phyloP scores from a whole-genome alignment of 78 protist genomes.

The Emiliania huxleyi region DNA sequence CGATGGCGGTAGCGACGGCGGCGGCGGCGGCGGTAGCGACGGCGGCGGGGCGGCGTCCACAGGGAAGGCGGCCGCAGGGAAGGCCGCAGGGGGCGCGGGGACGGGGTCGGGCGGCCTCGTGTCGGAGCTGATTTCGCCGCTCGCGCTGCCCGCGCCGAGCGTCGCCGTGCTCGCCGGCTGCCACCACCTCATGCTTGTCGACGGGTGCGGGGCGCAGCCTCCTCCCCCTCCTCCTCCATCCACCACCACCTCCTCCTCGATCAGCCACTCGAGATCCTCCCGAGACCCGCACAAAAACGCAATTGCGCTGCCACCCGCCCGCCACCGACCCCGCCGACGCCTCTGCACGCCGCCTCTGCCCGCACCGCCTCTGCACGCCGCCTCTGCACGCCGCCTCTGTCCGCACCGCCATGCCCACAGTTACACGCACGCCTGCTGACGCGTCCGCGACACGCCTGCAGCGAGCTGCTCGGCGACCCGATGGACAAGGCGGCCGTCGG shows the following conservation, averaged over 20 bases:
- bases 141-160: background rate
- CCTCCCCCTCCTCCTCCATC: too few relatives aligned
- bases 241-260: too few relatives aligned
- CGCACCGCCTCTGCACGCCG: too few relatives aligned
- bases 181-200: background rate
- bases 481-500: conserved; percentile 91
- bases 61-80: too few relatives aligned
- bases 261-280: too few relatives aligned
- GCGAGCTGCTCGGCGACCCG: conserved; percentile 90
- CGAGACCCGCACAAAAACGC: too few relatives aligned
- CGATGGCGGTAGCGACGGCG: conserved; percentile 22
- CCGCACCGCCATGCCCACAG: too few relatives aligned
- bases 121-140: background rate
- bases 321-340: too few relatives aligned
- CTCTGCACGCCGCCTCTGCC: too few relatives aligned
- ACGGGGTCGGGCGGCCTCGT: background rate
- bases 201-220: background rate
- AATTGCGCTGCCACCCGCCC: too few relatives aligned
- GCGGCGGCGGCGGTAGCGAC: background rate
- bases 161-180: background rate
- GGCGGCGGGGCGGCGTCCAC: too few relatives aligned
- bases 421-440: background rate
- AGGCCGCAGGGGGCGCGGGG: background rate
- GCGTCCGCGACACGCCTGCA: conserved; percentile 2
- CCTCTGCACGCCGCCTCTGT: too few relatives aligned